A percentile compares a stretch with the other conserved stretches of the same genome.
Evolutionary conservation across 345 rosid species (phyloP).

Genomic region (Salix exigua): DNA sequence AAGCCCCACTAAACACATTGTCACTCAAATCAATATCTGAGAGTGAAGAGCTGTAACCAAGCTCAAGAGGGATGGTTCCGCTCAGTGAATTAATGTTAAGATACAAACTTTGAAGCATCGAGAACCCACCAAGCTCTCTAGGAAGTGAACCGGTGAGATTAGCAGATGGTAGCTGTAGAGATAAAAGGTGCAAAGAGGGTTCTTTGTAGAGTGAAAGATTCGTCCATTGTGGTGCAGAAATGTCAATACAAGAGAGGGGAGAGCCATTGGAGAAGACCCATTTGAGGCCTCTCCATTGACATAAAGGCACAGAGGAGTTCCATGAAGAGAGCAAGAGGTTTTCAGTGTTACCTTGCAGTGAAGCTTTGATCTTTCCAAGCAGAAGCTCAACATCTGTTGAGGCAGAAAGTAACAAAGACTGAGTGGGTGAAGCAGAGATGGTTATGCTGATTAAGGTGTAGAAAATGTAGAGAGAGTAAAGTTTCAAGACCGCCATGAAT

Average conservation of each 20-base stretch:
- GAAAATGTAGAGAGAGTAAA: conserved; percentile 33
- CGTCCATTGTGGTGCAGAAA: conserved; percentile 67
- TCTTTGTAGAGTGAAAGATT: conserved; percentile 60
- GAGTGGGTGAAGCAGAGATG: conserved; percentile 1
- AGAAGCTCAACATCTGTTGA: conserved; percentile 76
- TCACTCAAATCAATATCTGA: conserved; percentile 72
- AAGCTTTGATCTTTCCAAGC: conserved; percentile 60
- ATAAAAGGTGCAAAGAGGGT: conserved; percentile 70
- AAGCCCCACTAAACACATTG: conserved; percentile 55
- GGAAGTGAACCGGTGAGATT: conserved; percentile 90
- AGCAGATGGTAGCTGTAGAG: conserved; percentile 92
- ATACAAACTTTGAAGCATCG: conserved; percentile 77
- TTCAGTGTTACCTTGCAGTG: conserved; percentile 72
- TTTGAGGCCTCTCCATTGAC: conserved; percentile 97
- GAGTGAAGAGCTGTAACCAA: conserved; percentile 82
- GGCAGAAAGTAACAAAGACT: conserved; percentile 19
- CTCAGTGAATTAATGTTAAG: conserved; percentile 74
- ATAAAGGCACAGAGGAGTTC: conserved; percentile 82
- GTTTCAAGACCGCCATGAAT: conserved; percentile 50
- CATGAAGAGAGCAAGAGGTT: conserved; percentile 84
- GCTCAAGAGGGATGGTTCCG: conserved; percentile 85
- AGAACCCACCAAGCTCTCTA: conserved; percentile 82
- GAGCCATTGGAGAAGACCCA: conserved; percentile 77
- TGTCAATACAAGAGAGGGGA: conserved; percentile 52
- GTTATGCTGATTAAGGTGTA: conserved; percentile 24